Evolutionary conservation across 805 yeast species (phyloP), one percentile per base, ranked within the genome.

Genomic region (Cyberlindnera subsufficiens): DNA sequence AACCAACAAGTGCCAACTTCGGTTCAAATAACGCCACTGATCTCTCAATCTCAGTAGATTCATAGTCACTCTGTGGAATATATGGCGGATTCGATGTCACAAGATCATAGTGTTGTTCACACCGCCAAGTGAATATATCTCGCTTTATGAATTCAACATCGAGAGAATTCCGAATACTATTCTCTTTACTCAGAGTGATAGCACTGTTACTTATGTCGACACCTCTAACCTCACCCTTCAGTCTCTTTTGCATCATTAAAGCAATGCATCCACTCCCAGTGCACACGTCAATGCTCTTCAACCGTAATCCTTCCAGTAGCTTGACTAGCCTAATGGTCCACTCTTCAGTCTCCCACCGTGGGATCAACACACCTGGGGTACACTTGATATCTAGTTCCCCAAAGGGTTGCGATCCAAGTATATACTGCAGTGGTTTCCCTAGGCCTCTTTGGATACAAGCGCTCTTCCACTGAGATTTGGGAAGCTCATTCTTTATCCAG

Each of bases 261-360:
- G 88, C 81, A 20, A 93, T 76, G 58, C 98, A 91, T 0, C 98
- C 99, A 0, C 91, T 69, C 0, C 97, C 97, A 0, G 96, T 77
- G 51, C 96, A 89, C 22, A 86, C 68, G 63, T 90, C 97, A 8
- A 84, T 48, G 2, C 80, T 61, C 2, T 44, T 52, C 18, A 57
- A 19, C 3, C 19, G 32, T 18, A 15, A 16, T n/a, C 30, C 27
- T 8, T 40, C 18, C 22, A 22, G 5, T 38, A 52, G 38, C 1
- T 55, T 39, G 7, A 46, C 25, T 17, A 84, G 57, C 42, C 69
- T 70, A 25, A 65, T 30, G 9, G 75, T 67, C 97, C 97, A 91
- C 55, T 88, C 96, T 59, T 91, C 98, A 0, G 99, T 91, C 58
- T 91, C 99, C 84, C 91, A 81, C 39, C 99, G 65, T 0, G 99